Percentiles rank a stretch among this genome's conserved stretches.
These are phyloP conservation scores for Solanum peruvianum DNA, from an alignment of 257 asterid genomes.

Conservation along the genomic window DNA sequence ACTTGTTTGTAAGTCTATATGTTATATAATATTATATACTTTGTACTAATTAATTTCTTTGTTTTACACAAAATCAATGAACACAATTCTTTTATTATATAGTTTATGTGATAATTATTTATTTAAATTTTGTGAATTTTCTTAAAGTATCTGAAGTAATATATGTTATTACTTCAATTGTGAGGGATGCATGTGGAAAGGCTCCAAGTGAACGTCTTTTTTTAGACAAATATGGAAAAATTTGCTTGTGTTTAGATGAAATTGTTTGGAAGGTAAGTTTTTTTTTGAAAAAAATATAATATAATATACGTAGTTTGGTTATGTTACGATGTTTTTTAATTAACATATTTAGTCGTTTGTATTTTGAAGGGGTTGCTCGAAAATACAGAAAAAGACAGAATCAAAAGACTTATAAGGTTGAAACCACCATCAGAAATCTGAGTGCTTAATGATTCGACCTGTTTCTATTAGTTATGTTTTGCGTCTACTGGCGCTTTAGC, in stretches of 20 bases:
- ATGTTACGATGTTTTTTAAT: neutral
- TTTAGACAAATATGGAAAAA: conserved; percentile 92
- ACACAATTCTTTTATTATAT: neutral
- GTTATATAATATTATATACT: neutral
- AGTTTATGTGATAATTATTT: neutral
- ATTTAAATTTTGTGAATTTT: neutral
- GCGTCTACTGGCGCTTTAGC: neutral
- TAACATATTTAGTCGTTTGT: neutral
- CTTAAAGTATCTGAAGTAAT: conserved; percentile 74
- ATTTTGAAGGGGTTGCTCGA: conserved; percentile 32
- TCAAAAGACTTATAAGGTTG: conserved; percentile 25
- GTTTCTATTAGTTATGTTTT: too few relatives aligned
- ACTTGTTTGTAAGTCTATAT: conserved; percentile 59
- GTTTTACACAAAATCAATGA: neutral
- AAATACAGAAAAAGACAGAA: conserved; percentile 40
- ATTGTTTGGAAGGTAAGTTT: conserved; percentile 77
- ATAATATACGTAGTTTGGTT: neutral
- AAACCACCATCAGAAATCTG: conserved; percentile 30
- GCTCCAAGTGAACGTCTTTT: conserved; percentile 89
- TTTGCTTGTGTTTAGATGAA: conserved; percentile 96
- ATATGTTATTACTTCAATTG: conserved; percentile 69
- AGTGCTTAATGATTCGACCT: neutral
- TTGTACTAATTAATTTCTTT: neutral
- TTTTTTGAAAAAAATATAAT: too few relatives aligned
- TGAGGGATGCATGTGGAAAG: conserved; percentile 93